These are phyloP conservation scores for Agaricus subrufescens DNA, from an alignment of 768 basidiomycete species.

Conservation along the genomic window DNA sequence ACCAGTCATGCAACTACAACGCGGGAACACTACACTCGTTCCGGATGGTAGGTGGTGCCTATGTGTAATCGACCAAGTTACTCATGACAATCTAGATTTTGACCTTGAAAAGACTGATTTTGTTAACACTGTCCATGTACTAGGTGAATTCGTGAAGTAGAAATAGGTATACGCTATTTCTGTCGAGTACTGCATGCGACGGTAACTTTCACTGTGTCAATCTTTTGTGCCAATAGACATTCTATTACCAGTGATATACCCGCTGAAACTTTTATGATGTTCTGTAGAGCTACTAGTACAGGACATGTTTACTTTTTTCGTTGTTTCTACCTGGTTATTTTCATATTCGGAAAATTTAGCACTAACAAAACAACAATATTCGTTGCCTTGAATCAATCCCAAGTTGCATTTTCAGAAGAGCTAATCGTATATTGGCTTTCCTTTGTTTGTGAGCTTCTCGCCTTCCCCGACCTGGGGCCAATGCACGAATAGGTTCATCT, in stretches of 20 bases:
- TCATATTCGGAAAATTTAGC: slow-evolving; percentile 18
- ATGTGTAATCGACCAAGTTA: too few species aligned
- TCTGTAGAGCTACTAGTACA: slow-evolving; percentile 46
- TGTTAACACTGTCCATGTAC: too few species aligned
- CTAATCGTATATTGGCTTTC: slow-evolving; percentile 65
- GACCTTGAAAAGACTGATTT: too few species aligned
- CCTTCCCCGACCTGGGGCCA: slow-evolving; percentile 45
- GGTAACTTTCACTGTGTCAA: too few species aligned
- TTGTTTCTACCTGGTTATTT: background rate
- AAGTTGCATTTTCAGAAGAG: slow-evolving; percentile 51
- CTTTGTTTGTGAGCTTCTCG: slow-evolving; percentile 50
- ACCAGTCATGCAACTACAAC: too few species aligned
- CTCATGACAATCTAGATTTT: too few species aligned
- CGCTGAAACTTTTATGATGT: slow-evolving; percentile 70
- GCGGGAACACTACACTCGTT: too few species aligned
- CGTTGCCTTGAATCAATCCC: slow-evolving; percentile 36
- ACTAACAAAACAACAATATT: slow-evolving; percentile 51
- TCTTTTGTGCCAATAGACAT: too few species aligned
- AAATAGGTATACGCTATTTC: too few species aligned
- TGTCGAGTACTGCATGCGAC: too few species aligned
- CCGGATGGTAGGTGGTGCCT: too few species aligned
- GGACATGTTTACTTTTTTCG: slow-evolving; percentile 30
- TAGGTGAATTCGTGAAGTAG: too few species aligned
- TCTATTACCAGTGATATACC: background rate
- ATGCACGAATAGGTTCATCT: slow-evolving; percentile 35